phyloP scores from a whole-genome alignment of 208 protist genomes.

The Angomonas ambiguus region DNA sequence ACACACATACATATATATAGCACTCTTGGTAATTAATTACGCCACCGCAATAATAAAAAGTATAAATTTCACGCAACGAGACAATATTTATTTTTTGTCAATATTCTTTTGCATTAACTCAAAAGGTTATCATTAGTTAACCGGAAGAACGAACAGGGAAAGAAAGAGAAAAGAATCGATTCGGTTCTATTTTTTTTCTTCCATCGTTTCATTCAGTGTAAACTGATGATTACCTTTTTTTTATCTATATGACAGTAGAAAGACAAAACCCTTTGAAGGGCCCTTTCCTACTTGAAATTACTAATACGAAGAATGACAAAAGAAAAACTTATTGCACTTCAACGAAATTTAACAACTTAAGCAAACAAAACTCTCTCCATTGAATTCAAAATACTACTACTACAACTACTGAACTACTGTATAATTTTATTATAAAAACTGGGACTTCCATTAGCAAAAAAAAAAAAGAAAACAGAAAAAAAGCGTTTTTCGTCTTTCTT shows the following conservation, averaged over 20 bases:
- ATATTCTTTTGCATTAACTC: no score
- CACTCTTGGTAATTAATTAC: conserved; percentile 9
- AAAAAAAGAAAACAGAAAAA: conserved; percentile 1
- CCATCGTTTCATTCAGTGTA: background rate
- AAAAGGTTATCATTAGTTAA: background rate
- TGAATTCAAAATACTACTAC: background rate
- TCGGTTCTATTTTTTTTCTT: conserved; percentile 14
- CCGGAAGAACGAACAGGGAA: background rate
- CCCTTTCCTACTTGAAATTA: conserved; percentile 8
- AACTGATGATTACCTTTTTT: conserved; percentile 14
- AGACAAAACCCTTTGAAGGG: background rate
- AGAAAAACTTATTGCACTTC: no score
- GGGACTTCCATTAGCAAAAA: background rate
- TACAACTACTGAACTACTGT: no score
- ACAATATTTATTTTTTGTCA: no score
- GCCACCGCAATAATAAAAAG: no score
- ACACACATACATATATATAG: no score
- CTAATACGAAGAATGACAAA: background rate
- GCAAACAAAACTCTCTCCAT: background rate
- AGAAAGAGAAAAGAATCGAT: background rate
- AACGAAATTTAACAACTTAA: background rate
- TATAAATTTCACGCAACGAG: no score
- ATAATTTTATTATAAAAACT: no score
- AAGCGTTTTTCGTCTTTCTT: no score
- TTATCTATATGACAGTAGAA: conserved; percentile 13